Evolutionary conservation across 2,329 filamentous ascomycete species (phyloP).

Genomic region (Exophiala xenobiotica): DNA sequence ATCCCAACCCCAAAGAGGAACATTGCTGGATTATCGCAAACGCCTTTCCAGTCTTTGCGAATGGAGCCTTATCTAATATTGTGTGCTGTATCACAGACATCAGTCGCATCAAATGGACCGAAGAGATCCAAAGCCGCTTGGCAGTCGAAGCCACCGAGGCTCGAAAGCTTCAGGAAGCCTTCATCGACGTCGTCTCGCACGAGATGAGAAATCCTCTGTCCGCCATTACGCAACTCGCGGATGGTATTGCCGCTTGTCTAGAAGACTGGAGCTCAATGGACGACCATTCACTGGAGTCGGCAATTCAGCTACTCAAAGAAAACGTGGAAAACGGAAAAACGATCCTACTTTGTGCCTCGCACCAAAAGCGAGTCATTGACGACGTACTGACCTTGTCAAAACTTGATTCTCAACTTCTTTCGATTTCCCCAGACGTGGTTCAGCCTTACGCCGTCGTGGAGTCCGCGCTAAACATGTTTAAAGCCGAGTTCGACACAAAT

Average conservation of each 20-base stretch:
- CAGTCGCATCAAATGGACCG: constrained; percentile 29
- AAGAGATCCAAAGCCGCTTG: constrained; percentile 44
- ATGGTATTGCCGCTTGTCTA: constrained; percentile 51
- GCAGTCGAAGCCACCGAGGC: constrained; percentile 24
- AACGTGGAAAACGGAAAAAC: constrained; percentile 73
- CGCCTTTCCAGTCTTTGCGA: constrained; percentile 19
- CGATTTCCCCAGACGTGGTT: constrained; percentile 67
- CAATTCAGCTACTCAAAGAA: constrained; percentile 50
- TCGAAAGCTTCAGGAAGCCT: constrained; percentile 63
- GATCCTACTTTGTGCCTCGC: constrained; percentile 72
- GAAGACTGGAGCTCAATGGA: constrained; percentile 31
- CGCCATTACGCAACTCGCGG: constrained; percentile 60
- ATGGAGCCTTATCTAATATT: constrained; percentile 34
- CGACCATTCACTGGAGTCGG: constrained; percentile 2
- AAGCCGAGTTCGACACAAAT: constrained; percentile 58
- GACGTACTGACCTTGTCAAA: constrained; percentile 73
- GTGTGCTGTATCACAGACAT: constrained; percentile 43
- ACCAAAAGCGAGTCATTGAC: constrained; percentile 75
- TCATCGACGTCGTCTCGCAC: constrained; percentile 68
- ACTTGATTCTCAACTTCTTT: constrained; percentile 70
- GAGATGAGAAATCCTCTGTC: constrained; percentile 58
- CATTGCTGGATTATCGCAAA: constrained; percentile 20
- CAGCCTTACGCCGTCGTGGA: constrained; percentile 66
- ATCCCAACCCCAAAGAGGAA: constrained; percentile 16
- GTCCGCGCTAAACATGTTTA: constrained; percentile 72